Conservation (phyloP, 2,329 filamentous ascomycete genomes). For the Calonectria henricotiae region DNA sequence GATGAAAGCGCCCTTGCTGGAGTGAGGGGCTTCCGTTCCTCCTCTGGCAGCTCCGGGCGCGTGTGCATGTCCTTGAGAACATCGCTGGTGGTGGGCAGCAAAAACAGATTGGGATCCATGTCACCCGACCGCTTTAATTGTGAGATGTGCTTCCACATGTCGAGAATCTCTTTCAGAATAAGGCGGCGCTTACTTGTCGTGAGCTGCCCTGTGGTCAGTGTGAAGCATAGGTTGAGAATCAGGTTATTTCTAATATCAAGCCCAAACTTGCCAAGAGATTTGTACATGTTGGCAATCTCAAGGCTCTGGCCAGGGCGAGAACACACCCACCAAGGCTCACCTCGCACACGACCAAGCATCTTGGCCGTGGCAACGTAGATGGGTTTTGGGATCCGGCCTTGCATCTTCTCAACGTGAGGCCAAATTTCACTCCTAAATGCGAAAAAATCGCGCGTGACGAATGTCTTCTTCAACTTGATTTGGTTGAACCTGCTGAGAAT, state of each 20-base stretch:
- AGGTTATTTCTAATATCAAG: constrained; percentile 54
- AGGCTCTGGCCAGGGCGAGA: constrained; percentile 40
- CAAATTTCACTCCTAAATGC: constrained; percentile 53
- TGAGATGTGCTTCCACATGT: constrained; percentile 60
- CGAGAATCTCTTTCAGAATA: constrained; percentile 54
- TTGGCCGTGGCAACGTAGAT: constrained; percentile 47
- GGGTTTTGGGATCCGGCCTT: constrained; percentile 52
- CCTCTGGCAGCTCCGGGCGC: constrained; percentile 15
- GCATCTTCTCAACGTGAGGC: constrained; percentile 53
- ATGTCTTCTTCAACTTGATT: constrained; percentile 42
- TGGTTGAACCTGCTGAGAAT: constrained; percentile 54
- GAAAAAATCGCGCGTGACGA: constrained; percentile 44
- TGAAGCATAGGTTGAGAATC: constrained; percentile 56
- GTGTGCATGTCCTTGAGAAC: constrained; percentile 46
- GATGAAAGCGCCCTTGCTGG: constrained; percentile 50
- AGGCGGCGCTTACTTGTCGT: constrained; percentile 4
- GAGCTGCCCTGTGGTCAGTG: constrained; percentile 42
- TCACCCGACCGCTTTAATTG: constrained; percentile 56
- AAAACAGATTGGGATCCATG: constrained; percentile 47
- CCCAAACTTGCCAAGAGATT: constrained; percentile 51
- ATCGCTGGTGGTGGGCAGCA: constrained; percentile 54
- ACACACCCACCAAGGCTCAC: constrained; percentile 43
- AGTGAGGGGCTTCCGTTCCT: constrained; percentile 31
- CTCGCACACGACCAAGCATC: constrained; percentile 47
- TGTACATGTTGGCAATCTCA: constrained; percentile 51